phyloP scores from a whole-genome alignment of 2,329 filamentous ascomycete genomes.

The Xenoacremonium recifei region DNA sequence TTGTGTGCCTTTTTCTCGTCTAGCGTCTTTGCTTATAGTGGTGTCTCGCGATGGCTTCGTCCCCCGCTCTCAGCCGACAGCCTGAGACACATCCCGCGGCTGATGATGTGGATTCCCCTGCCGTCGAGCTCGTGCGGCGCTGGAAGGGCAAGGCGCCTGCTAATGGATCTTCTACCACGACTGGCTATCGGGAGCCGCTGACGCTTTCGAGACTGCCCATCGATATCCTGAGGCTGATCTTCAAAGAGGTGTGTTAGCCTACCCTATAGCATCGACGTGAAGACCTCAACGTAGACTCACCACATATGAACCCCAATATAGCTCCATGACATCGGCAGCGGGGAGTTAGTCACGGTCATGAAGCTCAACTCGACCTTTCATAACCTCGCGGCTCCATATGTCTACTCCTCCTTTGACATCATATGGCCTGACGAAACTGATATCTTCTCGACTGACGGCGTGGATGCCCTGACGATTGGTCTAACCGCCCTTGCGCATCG shows the following conservation, averaged over 20 bases:
- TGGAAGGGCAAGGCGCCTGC: conserved; percentile 11
- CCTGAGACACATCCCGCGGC: no score
- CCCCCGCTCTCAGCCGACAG: no score
- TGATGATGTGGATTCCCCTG: neutral
- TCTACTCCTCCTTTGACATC: conserved; percentile 10
- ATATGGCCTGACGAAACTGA: conserved; percentile 7
- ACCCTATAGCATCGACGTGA: conserved; percentile 2
- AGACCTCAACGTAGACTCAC: neutral
- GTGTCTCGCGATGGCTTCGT: no score
- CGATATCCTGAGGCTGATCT: conserved; percentile 12
- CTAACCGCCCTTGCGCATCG: conserved; percentile 10
- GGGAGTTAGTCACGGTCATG: conserved; percentile 7
- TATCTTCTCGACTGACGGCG: neutral
- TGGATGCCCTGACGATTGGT: conserved; percentile 13
- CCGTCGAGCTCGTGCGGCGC: neutral
- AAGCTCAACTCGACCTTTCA: conserved; percentile 11
- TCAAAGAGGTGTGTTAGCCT: conserved; percentile 10
- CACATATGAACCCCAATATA: neutral
- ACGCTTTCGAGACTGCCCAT: conserved; percentile 11
- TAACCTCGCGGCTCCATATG: conserved; percentile 9
- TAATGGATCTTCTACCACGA: neutral
- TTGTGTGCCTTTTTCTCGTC: no score
- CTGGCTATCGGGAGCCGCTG: conserved; percentile 5
- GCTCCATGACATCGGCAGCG: conserved; percentile 1
- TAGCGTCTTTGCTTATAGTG: no score